Evolutionary conservation across 192 early-diverging fungal species (phyloP), one percentile per base, ranked within the genome.

Genomic region (Umbelopsis ramanniana): DNA sequence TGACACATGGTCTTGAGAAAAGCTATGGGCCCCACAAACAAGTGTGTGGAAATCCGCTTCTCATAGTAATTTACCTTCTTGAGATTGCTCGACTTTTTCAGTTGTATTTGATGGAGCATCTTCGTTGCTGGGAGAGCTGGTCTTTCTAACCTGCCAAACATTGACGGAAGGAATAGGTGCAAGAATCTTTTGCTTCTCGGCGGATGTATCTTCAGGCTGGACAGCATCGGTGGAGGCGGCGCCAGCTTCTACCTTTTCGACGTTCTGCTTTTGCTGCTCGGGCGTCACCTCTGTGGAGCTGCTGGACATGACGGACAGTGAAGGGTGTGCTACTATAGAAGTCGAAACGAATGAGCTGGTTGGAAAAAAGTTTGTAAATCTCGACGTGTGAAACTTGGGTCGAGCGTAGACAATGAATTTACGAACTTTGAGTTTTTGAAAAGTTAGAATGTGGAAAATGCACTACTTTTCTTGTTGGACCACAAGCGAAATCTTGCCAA

Each of bases 111-210:
- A 17, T 54, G 45, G 54, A 14, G n/a, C 23, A 57, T 77, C 60
- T 26, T 69, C 63, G 54, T 22, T 53, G 38, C 17, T 72, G 40
- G 50, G 52, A 26, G 47, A 67, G 24, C 47, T 55, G 17, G 66
- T 46, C 55, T 73, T 70, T 53, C 67, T 66, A 24, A 75, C 55
- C 35, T 79, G 70, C 78, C 78, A 79, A 48, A 54, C 69, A 70
- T 79, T 79, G 46, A 75, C 74, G 54, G 67, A 66, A 46, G 78
- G 78, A 73, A 75, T 75, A 24, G 78, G 78, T 43, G 78, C 78
- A 14, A 74, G 78, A 26, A 79, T 50, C 29, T 52, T 46, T 67
- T 67, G 66, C 67, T 53, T 46, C 48, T 73, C 72, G 35, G 55
- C 46, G 11, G 54, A 23, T 17, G 12, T 53, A 38, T 67, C 54